Evolutionary conservation across 2,329 filamentous ascomycete species (phyloP), one percentile per base, ranked within the genome.

Genomic region (Cladosporium halotolerans): DNA sequence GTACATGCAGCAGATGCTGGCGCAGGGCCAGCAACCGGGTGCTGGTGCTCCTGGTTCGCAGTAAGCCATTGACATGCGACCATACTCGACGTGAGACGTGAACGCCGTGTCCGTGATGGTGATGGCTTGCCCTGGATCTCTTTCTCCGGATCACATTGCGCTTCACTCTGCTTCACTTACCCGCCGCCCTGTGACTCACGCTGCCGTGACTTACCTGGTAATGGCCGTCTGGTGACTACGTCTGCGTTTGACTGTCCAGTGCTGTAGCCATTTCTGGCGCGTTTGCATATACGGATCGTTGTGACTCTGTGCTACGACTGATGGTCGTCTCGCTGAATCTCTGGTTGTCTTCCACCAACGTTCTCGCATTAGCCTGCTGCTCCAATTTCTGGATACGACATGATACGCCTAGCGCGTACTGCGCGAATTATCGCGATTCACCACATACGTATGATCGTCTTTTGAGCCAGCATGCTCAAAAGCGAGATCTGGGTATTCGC

Each of bases 21-120:
- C 66, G 40, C 64, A 72, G 53, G 65, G 63, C 48, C 68, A 72
- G 54, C 62, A 70, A 44, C 63, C 64, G 34, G 60, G 62, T 51
- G 58, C 63, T 55, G 63, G 63, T 61, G 58, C 62, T 19, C 63
- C 63, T 43, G 64, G 64, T 19, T 40, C 33, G 33, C 48, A 51
- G 48, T 44, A 51, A 38, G 31, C 16, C 31, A 18, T 36, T 50
- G 47, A 41, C 47, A 23, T 51, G 11, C 48, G 31, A 43, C 48
- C 28, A 13, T 28, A 33, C 33, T 39, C 31, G 48, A 40, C 32
- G 48, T 51, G 33, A 51, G 48, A 51, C 48, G 48, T 51, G 48
- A 51, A 44, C 40, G 38, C 18, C 16, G 40, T 51, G 48, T 38
- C 39, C 38, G 40, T 51, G 40, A 40, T 36, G 48, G 33, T 32